Evolutionary conservation across 208 protist genomes (phyloP).

Genomic region (Trypanosoma vivax): DNA sequence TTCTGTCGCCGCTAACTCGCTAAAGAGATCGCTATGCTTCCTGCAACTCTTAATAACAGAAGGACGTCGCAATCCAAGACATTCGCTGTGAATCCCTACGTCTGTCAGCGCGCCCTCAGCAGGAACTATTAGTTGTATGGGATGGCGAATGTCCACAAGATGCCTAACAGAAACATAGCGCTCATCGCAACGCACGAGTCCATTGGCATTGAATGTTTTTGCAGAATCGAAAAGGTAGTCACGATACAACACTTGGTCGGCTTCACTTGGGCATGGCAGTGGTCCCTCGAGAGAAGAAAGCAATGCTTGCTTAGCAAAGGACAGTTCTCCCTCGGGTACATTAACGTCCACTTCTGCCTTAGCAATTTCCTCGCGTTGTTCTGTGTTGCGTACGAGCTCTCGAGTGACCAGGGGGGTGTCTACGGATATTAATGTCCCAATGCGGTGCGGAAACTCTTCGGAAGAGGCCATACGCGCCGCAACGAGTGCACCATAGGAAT

Average conservation of each 20-base stretch:
- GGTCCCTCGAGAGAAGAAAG: conserved; percentile 33
- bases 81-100: conserved; percentile 61
- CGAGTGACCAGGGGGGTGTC: conserved; percentile 75
- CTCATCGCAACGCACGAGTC: conserved; percentile 47
- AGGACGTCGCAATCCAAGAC: conserved; percentile 59
- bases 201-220: conserved; percentile 25
- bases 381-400: conserved; percentile 44
- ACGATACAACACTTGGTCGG: conserved; percentile 50
- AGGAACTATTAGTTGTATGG: conserved; percentile 74
- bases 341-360: conserved; percentile 74
- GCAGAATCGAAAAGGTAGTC: conserved; percentile 36
- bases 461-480: conserved; percentile 69
- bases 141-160: conserved; percentile 57
- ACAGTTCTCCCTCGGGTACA: conserved; percentile 46
- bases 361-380: conserved; percentile 46
- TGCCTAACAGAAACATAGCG: conserved; percentile 58
- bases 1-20: conserved; percentile 36
- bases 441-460: conserved; percentile 44
- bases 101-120: conserved; percentile 35
- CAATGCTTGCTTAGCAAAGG: conserved; percentile 53
- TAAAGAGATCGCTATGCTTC: conserved; percentile 50
- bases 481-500: conserved; percentile 72
- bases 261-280: conserved; percentile 31
- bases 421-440: conserved; percentile 60
- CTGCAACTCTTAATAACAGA: conserved; percentile 54